These are phyloP conservation scores for Talaromyces funiculosus DNA, from an alignment of 2,329 filamentous ascomycete genomes.

Conservation along the genomic window DNA sequence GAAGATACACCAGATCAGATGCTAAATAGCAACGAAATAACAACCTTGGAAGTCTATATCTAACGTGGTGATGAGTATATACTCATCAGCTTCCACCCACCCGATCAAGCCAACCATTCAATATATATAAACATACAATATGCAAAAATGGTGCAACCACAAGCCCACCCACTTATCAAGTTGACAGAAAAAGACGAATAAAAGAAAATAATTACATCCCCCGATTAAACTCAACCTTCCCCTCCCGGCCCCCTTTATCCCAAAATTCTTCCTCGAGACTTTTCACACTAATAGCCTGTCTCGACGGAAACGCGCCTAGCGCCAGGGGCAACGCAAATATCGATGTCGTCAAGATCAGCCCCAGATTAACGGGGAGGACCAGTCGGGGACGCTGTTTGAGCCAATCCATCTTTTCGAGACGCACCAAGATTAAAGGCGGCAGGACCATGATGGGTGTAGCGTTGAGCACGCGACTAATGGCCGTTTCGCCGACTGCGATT, in stretches of 20 bases:
- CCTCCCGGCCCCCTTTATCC: conserved; percentile 68
- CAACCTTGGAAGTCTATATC: background rate
- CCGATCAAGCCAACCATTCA: background rate
- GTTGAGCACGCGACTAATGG: conserved; percentile 84
- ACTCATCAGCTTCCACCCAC: background rate
- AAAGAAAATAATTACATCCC: conserved; percentile 58
- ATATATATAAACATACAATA: background rate
- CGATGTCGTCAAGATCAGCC: conserved; percentile 77
- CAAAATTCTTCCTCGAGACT: conserved; percentile 82
- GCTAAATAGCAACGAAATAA: background rate
- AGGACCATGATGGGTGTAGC: conserved; percentile 96
- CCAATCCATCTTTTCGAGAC: conserved; percentile 79
- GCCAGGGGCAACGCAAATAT: conserved; percentile 85
- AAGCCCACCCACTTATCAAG: background rate
- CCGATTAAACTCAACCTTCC: conserved; percentile 92
- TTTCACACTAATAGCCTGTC: conserved; percentile 71
- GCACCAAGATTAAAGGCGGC: conserved; percentile 77
- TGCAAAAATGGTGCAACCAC: background rate
- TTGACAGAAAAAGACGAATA: background rate
- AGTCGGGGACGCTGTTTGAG: conserved; percentile 69
- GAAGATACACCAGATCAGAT: too few relatives aligned
- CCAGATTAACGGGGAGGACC: conserved; percentile 78
- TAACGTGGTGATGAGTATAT: background rate
- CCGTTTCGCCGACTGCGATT: conserved; percentile 87
- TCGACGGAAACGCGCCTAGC: conserved; percentile 85